phyloP scores from a whole-genome alignment of 768 basidiomycete species.

The Floccularia luteovirens region DNA sequence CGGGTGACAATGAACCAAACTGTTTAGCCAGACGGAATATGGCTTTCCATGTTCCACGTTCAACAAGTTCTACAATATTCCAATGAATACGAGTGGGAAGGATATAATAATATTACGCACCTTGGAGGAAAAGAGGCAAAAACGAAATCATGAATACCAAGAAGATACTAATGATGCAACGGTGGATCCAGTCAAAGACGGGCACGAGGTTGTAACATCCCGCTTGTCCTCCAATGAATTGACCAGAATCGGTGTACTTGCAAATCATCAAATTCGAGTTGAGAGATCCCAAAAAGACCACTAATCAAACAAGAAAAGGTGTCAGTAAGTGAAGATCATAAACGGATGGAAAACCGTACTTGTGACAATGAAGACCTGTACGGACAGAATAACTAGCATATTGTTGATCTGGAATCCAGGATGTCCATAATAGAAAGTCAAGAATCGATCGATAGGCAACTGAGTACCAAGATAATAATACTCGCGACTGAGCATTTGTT shows the following conservation, averaged over 20 bases:
- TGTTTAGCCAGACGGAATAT: conserved; percentile 90
- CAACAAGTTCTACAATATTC: conserved; percentile 69
- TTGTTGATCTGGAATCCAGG: conserved; percentile 99
- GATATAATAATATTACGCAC: conserved; percentile 28
- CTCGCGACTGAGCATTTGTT: conserved; percentile 98
- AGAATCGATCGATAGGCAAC: conserved; percentile 94
- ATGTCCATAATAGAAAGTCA: conserved; percentile 99
- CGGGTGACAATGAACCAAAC: conserved; percentile 87
- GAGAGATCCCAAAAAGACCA: conserved; percentile 92
- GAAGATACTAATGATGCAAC: conserved; percentile 97
- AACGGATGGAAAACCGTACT: conserved; percentile 36
- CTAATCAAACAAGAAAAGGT: conserved; percentile 36
- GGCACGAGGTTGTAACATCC: conserved; percentile 95
- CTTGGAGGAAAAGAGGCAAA: conserved; percentile 92
- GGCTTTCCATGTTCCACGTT: conserved; percentile 90
- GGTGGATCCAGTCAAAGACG: conserved; percentile 92
- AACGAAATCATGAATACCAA: conserved; percentile 98
- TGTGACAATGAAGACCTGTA: conserved; percentile 91
- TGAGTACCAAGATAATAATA: conserved; percentile 99
- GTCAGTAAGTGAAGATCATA: conserved; percentile 9
- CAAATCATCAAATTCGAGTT: conserved; percentile 79
- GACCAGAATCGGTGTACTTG: conserved; percentile 63
- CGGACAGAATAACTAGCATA: conserved; percentile 95
- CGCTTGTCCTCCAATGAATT: conserved; percentile 66
- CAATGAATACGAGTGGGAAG: not conserved